Evolutionary conservation across 1,284 basidiomycete genomes (phyloP).

Genomic region (Sporisorium graminicola): DNA sequence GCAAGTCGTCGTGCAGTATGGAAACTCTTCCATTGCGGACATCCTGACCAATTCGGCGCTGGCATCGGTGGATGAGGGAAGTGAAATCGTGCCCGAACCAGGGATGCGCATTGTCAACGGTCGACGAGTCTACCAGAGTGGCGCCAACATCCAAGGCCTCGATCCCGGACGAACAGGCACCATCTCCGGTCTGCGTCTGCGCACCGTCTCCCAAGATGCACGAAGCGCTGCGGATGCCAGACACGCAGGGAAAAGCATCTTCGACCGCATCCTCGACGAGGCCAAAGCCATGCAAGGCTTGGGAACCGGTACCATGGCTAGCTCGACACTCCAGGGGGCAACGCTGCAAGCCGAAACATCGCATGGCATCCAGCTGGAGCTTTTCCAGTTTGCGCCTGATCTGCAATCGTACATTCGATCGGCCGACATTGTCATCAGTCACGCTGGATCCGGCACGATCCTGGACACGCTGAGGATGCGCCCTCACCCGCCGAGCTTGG

Average conservation of each 20-base stretch:
- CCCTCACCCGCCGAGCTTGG: conserved; percentile 75
- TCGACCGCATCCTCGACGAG: conserved; percentile 33
- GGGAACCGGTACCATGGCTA: not conserved
- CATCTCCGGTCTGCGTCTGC: conserved; percentile 27
- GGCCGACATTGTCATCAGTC: conserved; percentile 86
- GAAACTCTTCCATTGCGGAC: conserved; percentile 44
- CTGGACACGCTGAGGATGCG: conserved; percentile 82
- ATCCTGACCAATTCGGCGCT: conserved; percentile 29
- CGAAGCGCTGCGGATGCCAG: not conserved
- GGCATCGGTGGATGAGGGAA: conserved; percentile 38
- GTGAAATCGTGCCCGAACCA: conserved; percentile 43
- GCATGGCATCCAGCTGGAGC: conserved; percentile 36
- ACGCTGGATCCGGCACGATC: conserved; percentile 96
- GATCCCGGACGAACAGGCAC: conserved; percentile 51
- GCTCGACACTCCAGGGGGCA: conserved; percentile 17
- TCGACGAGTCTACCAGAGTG: conserved; percentile 43
- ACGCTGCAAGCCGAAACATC: conserved; percentile 30
- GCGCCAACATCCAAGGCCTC: conserved; percentile 20
- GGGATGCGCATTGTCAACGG: conserved; percentile 46
- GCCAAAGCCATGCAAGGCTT: conserved; percentile 28
- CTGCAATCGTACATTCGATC: conserved; percentile 72
- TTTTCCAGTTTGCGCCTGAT: conserved; percentile 51
- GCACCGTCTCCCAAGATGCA: not conserved
- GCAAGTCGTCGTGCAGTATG: conserved; percentile 38
- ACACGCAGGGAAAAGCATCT: conserved; percentile 14